Evolutionary conservation across 805 yeast species (phyloP).

Genomic region (Metschnikowia reukaufii): DNA sequence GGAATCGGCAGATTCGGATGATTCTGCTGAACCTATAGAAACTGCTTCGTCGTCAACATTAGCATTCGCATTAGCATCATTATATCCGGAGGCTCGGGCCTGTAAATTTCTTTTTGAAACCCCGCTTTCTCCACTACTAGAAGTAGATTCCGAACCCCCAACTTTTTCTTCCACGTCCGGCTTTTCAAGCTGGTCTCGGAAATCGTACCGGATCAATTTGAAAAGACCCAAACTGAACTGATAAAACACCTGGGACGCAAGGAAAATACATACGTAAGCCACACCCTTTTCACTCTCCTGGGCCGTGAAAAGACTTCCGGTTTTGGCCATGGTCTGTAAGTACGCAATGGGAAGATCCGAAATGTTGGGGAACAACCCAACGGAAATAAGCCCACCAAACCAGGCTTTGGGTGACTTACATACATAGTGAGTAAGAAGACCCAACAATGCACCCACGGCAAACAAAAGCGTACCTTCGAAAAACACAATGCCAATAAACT

Average conservation of each 20-base stretch:
- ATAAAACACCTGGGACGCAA: constrained; percentile 63
- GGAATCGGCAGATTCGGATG: constrained; percentile 1
- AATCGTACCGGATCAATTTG: constrained; percentile 68
- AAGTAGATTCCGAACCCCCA: not conserved
- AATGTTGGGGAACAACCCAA: constrained; percentile 75
- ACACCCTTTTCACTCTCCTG: constrained; percentile 72
- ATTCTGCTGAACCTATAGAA: not conserved
- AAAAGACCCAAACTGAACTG: constrained; percentile 79
- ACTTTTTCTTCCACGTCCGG: not conserved
- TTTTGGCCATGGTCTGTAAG: constrained; percentile 65
- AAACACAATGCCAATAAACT: constrained; percentile 64
- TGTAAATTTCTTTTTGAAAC: not conserved
- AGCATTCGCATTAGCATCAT: too few relatives aligned
- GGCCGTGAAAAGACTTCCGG: constrained; percentile 52
- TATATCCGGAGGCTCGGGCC: not conserved
- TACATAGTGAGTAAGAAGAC: constrained; percentile 43
- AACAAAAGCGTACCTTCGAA: constrained; percentile 51
- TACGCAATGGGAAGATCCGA: constrained; percentile 87
- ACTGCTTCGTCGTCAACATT: not conserved
- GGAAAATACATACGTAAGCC: constrained; percentile 77
- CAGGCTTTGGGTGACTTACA: constrained; percentile 69
- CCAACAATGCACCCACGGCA: constrained; percentile 48
- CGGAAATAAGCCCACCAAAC: constrained; percentile 73
- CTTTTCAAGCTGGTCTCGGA: constrained; percentile 39
- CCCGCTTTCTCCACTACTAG: not conserved